Base-by-base conservation (phyloP, 2,329 filamentous ascomycete species). In the Alternaria triticina region DNA sequence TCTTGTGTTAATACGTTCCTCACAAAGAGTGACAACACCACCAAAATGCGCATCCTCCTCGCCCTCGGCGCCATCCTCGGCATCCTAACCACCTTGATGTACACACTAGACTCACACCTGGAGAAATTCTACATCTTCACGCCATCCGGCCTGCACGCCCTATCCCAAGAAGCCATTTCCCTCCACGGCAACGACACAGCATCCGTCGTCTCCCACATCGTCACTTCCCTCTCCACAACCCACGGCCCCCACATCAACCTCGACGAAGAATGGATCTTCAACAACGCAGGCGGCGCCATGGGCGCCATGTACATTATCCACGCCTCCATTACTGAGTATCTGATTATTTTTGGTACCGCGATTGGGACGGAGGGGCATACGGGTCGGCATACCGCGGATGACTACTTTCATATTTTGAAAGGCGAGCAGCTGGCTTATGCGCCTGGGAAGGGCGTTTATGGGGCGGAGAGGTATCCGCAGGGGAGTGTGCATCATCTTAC, bases 271-370 rank as follows among this genome's bases (percentile, higher is more conserved):
- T 97, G 93, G 93, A 86, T 96, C 49, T 95, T 97, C 75, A 97
- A 96, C 85, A 96, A 96, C 76, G 93, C 93, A 55, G 93, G 93
- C 56, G 93, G 93, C 67, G 93, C 93, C 56, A 97, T 96, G 93
- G 93, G 93, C 59, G 91, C 87, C 75, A 96, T 96, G 93, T 94
- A 93, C 80, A 90, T 96, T 69, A 90, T 96, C 73, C 93, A 96
- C 78, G 92, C 93, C 63, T 94, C 91, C 76, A 85, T 97, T 65
- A 96, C 93, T 20, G 94, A 97, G 64, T 75, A 75, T 25, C 59
- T 75, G 28, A 74, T 75, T 49, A 52, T 75, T 2, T 75, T 75
- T 55, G 73, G 73, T 0, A 92, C 91, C 1, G 86, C 92, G 10
- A 82, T 94, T 70, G 93, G 93, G 72, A 97, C 94, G 12, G 93